Conservation (phyloP, 495 filamentous ascomycete species). For the Pyrenula massariospora region DNA sequence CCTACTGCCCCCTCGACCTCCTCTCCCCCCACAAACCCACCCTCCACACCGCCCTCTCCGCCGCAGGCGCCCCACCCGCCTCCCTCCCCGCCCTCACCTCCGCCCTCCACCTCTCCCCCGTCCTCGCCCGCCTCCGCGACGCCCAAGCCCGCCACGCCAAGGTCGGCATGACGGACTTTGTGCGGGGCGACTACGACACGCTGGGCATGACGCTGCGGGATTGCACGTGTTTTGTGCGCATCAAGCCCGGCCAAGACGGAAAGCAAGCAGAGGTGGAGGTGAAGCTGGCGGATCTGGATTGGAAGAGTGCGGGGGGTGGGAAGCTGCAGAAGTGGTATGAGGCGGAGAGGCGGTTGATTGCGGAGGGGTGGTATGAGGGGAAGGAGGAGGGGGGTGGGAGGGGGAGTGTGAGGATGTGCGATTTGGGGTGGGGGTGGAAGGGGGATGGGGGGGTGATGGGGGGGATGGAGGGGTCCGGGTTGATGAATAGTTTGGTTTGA, state of each 20-base stretch:
- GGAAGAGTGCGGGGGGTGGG: slow-evolving; percentile 57
- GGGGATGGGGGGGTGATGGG: slow-evolving; percentile 29
- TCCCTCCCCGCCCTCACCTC: slow-evolving; percentile 8
- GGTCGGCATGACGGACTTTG: slow-evolving; percentile 27
- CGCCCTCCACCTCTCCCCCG: not conserved
- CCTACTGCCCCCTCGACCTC: slow-evolving; percentile 49
- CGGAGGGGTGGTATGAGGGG: slow-evolving; percentile 64
- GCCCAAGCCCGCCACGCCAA: slow-evolving; percentile 21
- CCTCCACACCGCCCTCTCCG: slow-evolving; percentile 13
- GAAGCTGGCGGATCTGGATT: slow-evolving; percentile 75
- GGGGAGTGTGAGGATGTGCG: slow-evolving; percentile 55
- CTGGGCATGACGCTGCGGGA: slow-evolving; percentile 72
- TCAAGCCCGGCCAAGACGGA: slow-evolving; percentile 15
- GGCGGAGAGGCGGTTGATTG: slow-evolving; percentile 48
- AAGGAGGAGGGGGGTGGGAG: slow-evolving; percentile 29
- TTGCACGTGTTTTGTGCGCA: slow-evolving; percentile 70
- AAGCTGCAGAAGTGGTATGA: slow-evolving; percentile 66
- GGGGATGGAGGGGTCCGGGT: slow-evolving; percentile 10
- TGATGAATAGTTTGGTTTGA: slow-evolving; percentile 11
- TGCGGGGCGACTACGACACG: slow-evolving; percentile 9
- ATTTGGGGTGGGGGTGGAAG: slow-evolving; percentile 46
- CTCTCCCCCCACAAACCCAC: slow-evolving; percentile 28
- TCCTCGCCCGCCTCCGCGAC: slow-evolving; percentile 22
- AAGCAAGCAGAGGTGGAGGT: slow-evolving; percentile 46
- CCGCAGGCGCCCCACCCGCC: not conserved